Evolutionary conservation across 139 green algal species (phyloP).

Genomic region (Nannochloris sp.): DNA sequence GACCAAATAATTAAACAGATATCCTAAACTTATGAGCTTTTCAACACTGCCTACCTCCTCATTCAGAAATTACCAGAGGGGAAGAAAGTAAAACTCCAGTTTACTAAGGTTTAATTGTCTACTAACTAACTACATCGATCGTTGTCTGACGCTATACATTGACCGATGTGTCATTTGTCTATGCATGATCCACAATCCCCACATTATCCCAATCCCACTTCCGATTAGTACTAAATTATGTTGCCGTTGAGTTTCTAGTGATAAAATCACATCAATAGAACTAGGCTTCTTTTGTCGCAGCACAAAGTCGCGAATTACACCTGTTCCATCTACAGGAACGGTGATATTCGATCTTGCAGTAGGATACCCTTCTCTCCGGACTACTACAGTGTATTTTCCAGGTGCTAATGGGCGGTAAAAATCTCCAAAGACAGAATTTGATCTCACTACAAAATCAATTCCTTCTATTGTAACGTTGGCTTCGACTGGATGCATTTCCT

Average conservation of each 20-base stretch:
- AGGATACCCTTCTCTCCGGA: constrained; percentile 23
- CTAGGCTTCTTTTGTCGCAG: background rate
- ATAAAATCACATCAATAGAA: background rate
- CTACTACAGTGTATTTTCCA: constrained; percentile 48
- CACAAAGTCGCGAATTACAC: constrained; percentile 21
- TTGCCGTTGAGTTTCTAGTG: background rate
- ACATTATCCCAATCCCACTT: background rate
- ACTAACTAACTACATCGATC: too few relatives aligned
- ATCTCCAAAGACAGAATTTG: constrained; percentile 26
- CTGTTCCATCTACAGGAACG: constrained; percentile 25
- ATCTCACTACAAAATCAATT: constrained; percentile 25
- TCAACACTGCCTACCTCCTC: too few relatives aligned
- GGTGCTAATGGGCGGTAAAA: constrained; percentile 58
- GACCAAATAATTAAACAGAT: too few relatives aligned
- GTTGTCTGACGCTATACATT: too few relatives aligned
- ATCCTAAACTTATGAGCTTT: too few relatives aligned
- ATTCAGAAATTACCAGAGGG: too few relatives aligned
- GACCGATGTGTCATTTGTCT: too few relatives aligned
- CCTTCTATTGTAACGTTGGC: constrained; percentile 36
- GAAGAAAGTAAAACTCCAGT: too few relatives aligned
- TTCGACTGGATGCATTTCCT: constrained; percentile 11
- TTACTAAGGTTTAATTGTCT: too few relatives aligned
- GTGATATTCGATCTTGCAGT: constrained; percentile 5
- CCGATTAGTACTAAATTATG: constrained; percentile 4
- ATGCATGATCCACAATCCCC: constrained; percentile 10